These are phyloP conservation scores for Syzygium malaccense DNA, from an alignment of 441 rosid genomes.

Conservation along the genomic window DNA sequence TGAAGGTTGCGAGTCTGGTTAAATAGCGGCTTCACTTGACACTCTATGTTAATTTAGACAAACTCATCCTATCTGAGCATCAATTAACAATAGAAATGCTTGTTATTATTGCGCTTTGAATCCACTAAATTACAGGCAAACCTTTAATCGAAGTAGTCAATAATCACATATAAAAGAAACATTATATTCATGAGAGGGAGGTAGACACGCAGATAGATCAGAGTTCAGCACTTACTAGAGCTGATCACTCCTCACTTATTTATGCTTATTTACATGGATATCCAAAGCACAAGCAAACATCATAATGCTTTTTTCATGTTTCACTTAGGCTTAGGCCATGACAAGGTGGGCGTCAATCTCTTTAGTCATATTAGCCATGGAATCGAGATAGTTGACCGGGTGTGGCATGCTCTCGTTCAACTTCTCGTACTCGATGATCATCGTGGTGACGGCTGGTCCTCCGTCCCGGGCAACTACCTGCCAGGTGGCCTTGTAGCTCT, in stretches of 20 bases:
- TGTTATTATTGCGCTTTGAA: neutral
- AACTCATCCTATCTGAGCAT: neutral
- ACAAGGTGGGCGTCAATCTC: slow-evolving; percentile 12
- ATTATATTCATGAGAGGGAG: neutral
- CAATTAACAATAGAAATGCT: neutral
- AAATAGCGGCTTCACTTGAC: neutral
- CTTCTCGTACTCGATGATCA: slow-evolving; percentile 9
- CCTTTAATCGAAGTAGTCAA: neutral
- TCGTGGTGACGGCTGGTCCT: neutral
- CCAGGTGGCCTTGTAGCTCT: slow-evolving; percentile 3
- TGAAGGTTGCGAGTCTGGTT: neutral
- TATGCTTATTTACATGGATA: neutral
- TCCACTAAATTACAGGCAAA: neutral
- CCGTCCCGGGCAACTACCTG: neutral
- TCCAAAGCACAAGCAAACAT: neutral
- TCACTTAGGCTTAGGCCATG: neutral
- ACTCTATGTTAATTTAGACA: neutral
- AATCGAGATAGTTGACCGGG: neutral
- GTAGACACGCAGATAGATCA: neutral
- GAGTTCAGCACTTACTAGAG: neutral
- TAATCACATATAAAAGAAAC: neutral
- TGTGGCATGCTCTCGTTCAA: neutral
- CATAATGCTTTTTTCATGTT: neutral
- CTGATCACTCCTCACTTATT: neutral
- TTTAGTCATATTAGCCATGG: neutral